Evolutionary conservation across 148 eudicot genomes (phyloP).

Genomic region (Chenopodium suecicum): DNA sequence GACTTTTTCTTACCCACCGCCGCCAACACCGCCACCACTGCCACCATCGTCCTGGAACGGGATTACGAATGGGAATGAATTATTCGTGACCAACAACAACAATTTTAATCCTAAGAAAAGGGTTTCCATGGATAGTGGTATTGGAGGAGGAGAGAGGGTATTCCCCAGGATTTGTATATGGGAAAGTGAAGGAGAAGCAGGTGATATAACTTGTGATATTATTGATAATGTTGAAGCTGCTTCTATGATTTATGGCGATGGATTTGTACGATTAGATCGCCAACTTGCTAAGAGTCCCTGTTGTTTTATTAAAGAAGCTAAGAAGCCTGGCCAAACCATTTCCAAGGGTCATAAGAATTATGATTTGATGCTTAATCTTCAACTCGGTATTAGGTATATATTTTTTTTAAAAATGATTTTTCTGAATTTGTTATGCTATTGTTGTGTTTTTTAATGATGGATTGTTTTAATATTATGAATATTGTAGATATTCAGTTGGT

Average conservation of each 20-base stretch:
- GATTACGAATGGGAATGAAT: neutral
- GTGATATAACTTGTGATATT: constrained; percentile 89
- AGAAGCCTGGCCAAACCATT: constrained; percentile 76
- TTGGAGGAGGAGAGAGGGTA: constrained; percentile 39
- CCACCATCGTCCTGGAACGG: neutral
- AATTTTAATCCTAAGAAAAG: constrained; percentile 31
- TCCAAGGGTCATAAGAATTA: constrained; percentile 87
- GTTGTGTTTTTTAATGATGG: neutral
- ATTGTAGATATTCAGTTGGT: constrained; percentile 70
- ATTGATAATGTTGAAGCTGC: constrained; percentile 71
- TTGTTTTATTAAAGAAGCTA: constrained; percentile 61
- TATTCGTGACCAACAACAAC: no score
- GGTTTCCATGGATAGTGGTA: constrained; percentile 44
- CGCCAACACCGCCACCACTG: neutral
- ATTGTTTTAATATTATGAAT: neutral
- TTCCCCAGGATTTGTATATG: constrained; percentile 72
- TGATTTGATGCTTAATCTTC: constrained; percentile 87
- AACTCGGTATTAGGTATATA: constrained; percentile 71
- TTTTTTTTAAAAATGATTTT: neutral
- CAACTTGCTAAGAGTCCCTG: constrained; percentile 42
- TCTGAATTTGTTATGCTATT: no score
- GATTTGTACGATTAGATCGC: constrained; percentile 34
- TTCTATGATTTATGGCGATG: constrained; percentile 55
- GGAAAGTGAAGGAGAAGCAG: constrained; percentile 77
- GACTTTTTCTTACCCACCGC: constrained; percentile 42